Percentiles rank a stretch among this genome's conserved stretches.
Conservation (phyloP, 352 stramenopile genomes). For the Globisporangium mamillatum region DNA sequence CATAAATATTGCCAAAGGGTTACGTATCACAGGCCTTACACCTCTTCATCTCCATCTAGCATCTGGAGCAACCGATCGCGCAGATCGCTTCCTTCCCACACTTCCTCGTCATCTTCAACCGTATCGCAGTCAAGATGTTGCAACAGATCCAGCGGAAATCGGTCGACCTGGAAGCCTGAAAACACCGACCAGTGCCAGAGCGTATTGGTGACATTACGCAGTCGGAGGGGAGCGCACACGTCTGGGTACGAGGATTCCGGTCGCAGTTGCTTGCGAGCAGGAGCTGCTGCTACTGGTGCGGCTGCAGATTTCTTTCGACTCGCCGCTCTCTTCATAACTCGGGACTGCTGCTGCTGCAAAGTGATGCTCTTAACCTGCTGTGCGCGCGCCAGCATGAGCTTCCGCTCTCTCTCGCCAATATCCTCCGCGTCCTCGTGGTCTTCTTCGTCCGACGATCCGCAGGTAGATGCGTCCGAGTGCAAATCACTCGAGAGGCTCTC, state of each 20-base stretch:
- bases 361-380: conserved; percentile 34
- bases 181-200: conserved; percentile 39
- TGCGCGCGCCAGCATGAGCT: conserved; percentile 35
- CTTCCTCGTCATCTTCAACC: not conserved
- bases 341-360: conserved; percentile 14
- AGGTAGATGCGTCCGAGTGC: conserved; percentile 33
- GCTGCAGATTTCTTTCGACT: conserved; percentile 4
- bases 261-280: not conserved
- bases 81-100: not conserved
- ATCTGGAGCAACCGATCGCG: not conserved
- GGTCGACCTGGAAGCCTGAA: conserved; percentile 24
- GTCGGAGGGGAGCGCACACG: conserved; percentile 18
- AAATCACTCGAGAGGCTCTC: conserved; percentile 12
- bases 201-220: conserved; percentile 29
- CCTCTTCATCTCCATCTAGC: not conserved
- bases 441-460: conserved; percentile 30
- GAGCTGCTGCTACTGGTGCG: not conserved
- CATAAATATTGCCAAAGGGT: not conserved
- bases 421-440: conserved; percentile 27
- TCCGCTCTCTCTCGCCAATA: conserved; percentile 30
- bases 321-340: not conserved
- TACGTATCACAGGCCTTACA: not conserved
- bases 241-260: conserved; percentile 8
- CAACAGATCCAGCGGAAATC: not conserved
- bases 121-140: not conserved